Percentiles rank a stretch among this genome's conserved stretches.
Evolutionary conservation across 306 rosid species (phyloP).

Genomic region (Begonia peltatifolia): DNA sequence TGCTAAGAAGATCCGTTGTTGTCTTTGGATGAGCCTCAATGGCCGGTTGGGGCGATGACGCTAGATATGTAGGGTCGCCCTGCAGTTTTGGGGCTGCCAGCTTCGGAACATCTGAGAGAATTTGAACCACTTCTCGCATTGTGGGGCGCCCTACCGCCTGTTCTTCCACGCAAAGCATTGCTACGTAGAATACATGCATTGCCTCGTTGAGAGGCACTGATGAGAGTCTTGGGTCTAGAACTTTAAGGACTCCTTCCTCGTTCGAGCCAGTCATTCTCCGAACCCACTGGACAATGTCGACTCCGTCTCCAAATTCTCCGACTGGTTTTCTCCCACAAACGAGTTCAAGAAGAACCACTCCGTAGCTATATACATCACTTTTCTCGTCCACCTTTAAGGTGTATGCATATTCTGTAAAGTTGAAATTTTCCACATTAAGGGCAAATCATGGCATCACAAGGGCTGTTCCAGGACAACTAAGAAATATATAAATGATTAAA

Average conservation of each 20-base stretch:
- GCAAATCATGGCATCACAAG: too few relatives aligned
- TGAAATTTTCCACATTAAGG: background rate
- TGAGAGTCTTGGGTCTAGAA: constrained; percentile 74
- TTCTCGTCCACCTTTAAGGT: constrained; percentile 87
- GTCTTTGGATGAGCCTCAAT: constrained; percentile 23
- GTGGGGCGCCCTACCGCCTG: constrained; percentile 96
- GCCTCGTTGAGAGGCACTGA: constrained; percentile 79
- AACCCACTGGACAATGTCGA: constrained; percentile 92
- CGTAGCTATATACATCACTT: constrained; percentile 84
- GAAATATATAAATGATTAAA: too few relatives aligned
- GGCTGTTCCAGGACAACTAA: too few relatives aligned
- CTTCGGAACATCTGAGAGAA: constrained; percentile 81
- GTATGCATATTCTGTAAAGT: constrained; percentile 72
- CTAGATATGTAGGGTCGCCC: constrained; percentile 23
- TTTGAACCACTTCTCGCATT: constrained; percentile 96
- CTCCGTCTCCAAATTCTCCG: constrained; percentile 91
- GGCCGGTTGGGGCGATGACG: constrained; percentile 23
- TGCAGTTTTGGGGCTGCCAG: constrained; percentile 29
- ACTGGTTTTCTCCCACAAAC: constrained; percentile 78
- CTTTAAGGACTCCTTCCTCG: constrained; percentile 70
- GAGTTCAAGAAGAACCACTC: constrained; percentile 78
- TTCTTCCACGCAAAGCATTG: constrained; percentile 92
- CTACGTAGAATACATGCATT: constrained; percentile 81
- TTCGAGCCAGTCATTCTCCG: constrained; percentile 71
- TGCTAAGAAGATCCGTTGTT: constrained; percentile 80